Conservation (phyloP, 2,329 filamentous ascomycete genomes). For the Drechslerella dactyloides region DNA sequence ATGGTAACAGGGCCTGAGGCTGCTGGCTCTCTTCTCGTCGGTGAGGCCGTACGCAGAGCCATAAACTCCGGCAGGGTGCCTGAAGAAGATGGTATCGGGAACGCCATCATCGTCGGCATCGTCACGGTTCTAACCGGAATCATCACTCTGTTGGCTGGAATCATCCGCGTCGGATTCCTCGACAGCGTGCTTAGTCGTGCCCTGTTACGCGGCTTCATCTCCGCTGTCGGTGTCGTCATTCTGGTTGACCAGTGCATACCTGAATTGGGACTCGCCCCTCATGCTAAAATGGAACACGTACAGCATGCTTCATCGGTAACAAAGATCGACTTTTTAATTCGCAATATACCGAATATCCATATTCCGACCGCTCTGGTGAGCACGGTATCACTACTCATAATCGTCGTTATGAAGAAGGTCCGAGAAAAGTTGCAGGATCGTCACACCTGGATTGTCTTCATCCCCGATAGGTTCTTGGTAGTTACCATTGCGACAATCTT, state of each 20-base stretch:
- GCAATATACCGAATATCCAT: slow-evolving; percentile 72
- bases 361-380: slow-evolving; percentile 77
- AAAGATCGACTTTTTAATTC: slow-evolving; percentile 79
- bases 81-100: slow-evolving; percentile 67
- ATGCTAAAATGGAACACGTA: slow-evolving; percentile 70
- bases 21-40: slow-evolving; percentile 86
- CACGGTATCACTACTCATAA: slow-evolving; percentile 78
- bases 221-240: slow-evolving; percentile 94
- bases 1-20: slow-evolving; percentile 96
- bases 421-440: slow-evolving; percentile 81
- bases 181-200: slow-evolving; percentile 93
- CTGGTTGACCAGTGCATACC: slow-evolving; percentile 93
- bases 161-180: slow-evolving; percentile 85
- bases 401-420: slow-evolving; percentile 79
- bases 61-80: slow-evolving; percentile 73
- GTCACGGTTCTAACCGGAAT: slow-evolving; percentile 86
- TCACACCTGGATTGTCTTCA: slow-evolving; percentile 79
- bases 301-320: slow-evolving; percentile 84
- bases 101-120: slow-evolving; percentile 84
- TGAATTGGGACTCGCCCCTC: slow-evolving; percentile 76
- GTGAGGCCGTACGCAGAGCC: slow-evolving; percentile 72
- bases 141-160: slow-evolving; percentile 84
- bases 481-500: slow-evolving; percentile 84
- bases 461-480: slow-evolving; percentile 89
- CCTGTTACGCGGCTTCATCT: slow-evolving; percentile 94